Base-by-base conservation (phyloP, 345 rosid genomes). In the Mallotus nudiflorus region DNA sequence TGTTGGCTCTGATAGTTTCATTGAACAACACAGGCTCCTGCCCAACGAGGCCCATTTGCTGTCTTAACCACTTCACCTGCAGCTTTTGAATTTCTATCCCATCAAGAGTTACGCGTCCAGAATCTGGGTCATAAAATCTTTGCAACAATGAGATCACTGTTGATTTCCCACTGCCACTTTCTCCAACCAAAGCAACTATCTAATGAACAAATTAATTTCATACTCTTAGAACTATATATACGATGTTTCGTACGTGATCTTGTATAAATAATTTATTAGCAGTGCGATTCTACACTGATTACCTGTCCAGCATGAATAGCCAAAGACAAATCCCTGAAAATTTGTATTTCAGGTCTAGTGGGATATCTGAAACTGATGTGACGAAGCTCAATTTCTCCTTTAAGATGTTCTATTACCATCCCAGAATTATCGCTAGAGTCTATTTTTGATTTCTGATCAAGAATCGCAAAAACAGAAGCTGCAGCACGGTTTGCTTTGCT, bases 121-220 rank as follows among this genome's bases (percentile, higher is more conserved):
- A 71, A 71, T 71, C 62, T 11, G 68, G 74, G 42, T 71, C 68
- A 7, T 71, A 51, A 35, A 71, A 71, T 62, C 74, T 71, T n/a
- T 71, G 74, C 68, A 71, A 9, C 40, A 71, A 71, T 18, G 74
- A 53, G 18, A 71, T 52, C 53, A 71, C 74, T 10, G 74, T 71
- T 52, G 74, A 71, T 62, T 71, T 71, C 44, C 74, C 74, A 39
- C 68, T 52, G 5, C 74, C 74, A 37, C 74, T 71, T 62, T 71
- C 74, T 35, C 74, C 74, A 13, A 71, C 74, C 11, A 62, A 45
- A 51, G 68, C 74, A 24, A 71, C 62, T 13, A 45, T 71, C 68
- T 71, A 68, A n/a, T 42, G 28, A 37, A n/a, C n/a, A n/a, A 52
- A 19, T 22, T 25, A 50, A 11, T 5, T 9, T 19, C n/a, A 48